Percentiles rank a stretch among this genome's conserved stretches.
Conservation (phyloP, 306 rosid species). For the Prunus padus region DNA sequence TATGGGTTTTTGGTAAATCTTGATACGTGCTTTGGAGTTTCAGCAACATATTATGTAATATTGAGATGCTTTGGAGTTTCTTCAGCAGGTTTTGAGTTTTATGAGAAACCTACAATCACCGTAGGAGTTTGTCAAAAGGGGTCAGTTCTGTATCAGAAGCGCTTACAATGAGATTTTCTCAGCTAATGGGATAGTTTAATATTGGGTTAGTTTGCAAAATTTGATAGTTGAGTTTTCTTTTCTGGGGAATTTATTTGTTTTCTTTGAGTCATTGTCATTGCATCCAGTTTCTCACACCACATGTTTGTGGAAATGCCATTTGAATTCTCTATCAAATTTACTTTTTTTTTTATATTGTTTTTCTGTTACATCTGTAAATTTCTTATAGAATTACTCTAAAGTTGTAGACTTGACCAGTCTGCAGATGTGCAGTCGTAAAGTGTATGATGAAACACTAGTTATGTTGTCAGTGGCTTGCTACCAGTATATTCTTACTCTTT, state of each 20-base stretch:
- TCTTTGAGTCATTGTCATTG: neutral
- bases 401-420: neutral
- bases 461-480: neutral
- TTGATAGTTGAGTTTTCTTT: neutral
- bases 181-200: neutral
- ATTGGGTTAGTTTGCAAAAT: neutral
- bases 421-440: neutral
- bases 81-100: neutral
- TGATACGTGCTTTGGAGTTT: neutral
- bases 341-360: neutral
- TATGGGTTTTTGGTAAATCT: neutral
- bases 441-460: no score
- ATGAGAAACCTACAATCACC: conserved; percentile 1
- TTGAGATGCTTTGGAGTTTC: neutral
- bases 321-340: neutral
- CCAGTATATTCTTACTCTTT: no score
- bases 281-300: neutral
- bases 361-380: neutral
- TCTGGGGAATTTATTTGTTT: neutral
- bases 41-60: no score
- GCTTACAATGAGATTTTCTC: neutral
- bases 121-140: neutral
- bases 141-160: neutral
- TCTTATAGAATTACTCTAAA: neutral
- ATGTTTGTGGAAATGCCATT: conserved; percentile 14